phyloP scores from a whole-genome alignment of 208 protist genomes.

The Crithidia sp. region DNA sequence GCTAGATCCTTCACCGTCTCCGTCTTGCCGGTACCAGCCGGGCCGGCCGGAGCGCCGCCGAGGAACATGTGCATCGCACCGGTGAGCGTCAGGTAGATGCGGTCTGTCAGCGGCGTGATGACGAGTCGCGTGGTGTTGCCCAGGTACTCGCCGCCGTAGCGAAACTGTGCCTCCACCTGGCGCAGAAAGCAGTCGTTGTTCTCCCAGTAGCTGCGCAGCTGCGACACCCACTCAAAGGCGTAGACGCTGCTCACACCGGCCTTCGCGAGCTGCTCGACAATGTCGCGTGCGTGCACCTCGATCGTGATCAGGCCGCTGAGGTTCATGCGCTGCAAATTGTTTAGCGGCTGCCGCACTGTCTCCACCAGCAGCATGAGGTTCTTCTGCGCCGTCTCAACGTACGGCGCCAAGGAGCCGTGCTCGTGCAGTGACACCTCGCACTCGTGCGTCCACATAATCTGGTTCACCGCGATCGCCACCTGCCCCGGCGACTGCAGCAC shows the following conservation, averaged over 20 bases:
- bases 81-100: constrained; percentile 97
- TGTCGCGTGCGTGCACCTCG: constrained; percentile 96
- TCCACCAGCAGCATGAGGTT: constrained; percentile 92
- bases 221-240: constrained; percentile 97
- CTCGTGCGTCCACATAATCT: constrained; percentile 96
- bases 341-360: constrained; percentile 85
- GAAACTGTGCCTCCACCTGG: constrained; percentile 94
- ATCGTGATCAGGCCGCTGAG: constrained; percentile 96
- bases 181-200: constrained; percentile 90
- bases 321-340: constrained; percentile 92
- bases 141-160: constrained; percentile 97
- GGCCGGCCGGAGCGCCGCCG: constrained; percentile 93
- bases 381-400: constrained; percentile 84
- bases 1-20: constrained; percentile 98
- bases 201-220: constrained; percentile 97
- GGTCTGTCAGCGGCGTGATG: constrained; percentile 97
- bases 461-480: constrained; percentile 92
- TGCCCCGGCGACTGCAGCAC: constrained; percentile 88
- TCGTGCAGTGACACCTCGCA: constrained; percentile 83
- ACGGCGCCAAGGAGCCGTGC: constrained; percentile 82
- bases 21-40: constrained; percentile 96
- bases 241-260: constrained; percentile 82
- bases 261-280: constrained; percentile 90
- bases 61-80: constrained; percentile 96
- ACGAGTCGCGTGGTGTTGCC: constrained; percentile 97